These are phyloP conservation scores for Pharus latifolius DNA, from an alignment of 176 grass and related monocot species.

Conservation along the genomic window DNA sequence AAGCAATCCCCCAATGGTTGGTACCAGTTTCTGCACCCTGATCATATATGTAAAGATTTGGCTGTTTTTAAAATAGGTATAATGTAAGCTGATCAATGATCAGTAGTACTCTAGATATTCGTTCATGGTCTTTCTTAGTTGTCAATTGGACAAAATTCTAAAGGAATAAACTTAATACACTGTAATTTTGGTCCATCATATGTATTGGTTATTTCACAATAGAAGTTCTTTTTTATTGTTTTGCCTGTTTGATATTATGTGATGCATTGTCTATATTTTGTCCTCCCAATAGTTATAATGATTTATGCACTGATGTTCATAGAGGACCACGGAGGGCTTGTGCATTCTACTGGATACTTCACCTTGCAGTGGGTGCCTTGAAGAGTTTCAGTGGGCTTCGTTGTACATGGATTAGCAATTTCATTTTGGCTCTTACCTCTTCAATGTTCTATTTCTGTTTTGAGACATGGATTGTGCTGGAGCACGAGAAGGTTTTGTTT, in stretches of 20 bases:
- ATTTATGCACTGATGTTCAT: slow-evolving; percentile 13
- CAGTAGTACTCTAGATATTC: not conserved
- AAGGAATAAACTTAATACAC: too few species aligned
- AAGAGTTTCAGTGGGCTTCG: slow-evolving; percentile 52
- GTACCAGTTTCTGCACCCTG: not conserved
- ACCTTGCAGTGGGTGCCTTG: slow-evolving; percentile 45
- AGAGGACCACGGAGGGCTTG: slow-evolving; percentile 65
- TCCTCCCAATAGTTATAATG: not conserved
- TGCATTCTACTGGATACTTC: slow-evolving; percentile 67
- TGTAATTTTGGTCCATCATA: too few species aligned
- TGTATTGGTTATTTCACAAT: too few species aligned
- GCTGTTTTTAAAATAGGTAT: not conserved
- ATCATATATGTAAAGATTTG: not conserved
- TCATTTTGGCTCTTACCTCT: slow-evolving; percentile 56
- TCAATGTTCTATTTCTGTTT: slow-evolving; percentile 92
- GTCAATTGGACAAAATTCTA: too few species aligned
- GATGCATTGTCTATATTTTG: not conserved
- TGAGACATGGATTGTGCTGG: slow-evolving; percentile 68
- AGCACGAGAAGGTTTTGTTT: slow-evolving; percentile 83
- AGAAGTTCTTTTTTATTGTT: too few species aligned
- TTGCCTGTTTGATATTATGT: not conserved
- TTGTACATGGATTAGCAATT: slow-evolving; percentile 62
- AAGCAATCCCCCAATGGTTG: not conserved
- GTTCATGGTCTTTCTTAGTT: not conserved
- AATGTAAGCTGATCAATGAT: not conserved